Conservation (phyloP, 23 red algal species). For the Agarophyton chilense region DNA sequence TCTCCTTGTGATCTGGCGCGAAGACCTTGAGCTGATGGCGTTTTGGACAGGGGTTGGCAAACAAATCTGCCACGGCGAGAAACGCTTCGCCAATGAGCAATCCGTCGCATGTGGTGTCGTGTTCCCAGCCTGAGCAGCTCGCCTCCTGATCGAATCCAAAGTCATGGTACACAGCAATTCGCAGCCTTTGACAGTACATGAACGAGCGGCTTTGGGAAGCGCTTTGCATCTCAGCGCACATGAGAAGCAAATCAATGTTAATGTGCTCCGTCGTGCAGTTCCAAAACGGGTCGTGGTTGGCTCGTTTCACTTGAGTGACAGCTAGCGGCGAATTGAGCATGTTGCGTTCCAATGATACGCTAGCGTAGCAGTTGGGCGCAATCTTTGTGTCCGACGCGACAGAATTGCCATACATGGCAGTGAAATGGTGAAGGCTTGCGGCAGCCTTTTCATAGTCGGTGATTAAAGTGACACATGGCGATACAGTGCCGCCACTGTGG, state of each 20-base stretch:
- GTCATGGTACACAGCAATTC: constrained; percentile 13
- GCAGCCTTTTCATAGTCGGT: neutral
- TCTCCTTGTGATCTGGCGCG: neutral
- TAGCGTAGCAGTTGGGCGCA: constrained; percentile 1
- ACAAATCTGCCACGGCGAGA: neutral
- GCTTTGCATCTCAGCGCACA: neutral
- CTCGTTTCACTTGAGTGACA: neutral
- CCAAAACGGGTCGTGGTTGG: constrained; percentile 4
- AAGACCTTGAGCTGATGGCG: constrained; percentile 11
- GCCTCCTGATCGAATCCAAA: neutral
- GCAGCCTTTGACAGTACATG: neutral
- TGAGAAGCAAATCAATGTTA: neutral
- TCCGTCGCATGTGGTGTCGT: neutral
- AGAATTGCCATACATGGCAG: neutral
- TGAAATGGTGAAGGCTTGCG: neutral
- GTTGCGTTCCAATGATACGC: constrained; percentile 2
- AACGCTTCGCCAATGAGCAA: constrained; percentile 16
- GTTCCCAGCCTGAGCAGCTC: neutral
- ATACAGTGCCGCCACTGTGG: neutral
- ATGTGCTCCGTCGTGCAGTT: constrained; percentile 4
- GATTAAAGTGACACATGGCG: neutral
- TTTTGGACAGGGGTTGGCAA: neutral
- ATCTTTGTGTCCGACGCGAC: neutral
- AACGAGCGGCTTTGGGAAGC: neutral
- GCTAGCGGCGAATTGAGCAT: neutral